Evolutionary conservation across 2,329 filamentous ascomycete species (phyloP).

Genomic region (Fusarium zealandicum): DNA sequence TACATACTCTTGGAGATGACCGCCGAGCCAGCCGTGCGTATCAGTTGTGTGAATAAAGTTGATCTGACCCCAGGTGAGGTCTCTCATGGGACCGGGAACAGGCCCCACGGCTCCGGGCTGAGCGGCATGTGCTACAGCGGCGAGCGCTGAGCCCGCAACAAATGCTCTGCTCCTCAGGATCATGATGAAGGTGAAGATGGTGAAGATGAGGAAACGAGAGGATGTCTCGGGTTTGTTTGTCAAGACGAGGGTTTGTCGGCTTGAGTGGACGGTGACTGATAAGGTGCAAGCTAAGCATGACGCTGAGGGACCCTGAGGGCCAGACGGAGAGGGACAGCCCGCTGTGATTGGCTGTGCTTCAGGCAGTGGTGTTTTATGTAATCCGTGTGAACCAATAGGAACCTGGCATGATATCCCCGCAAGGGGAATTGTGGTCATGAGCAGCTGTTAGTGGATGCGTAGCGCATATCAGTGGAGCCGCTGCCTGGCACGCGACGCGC

Average conservation of each 20-base stretch:
- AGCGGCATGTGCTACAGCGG: conserved; percentile 54
- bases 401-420: background rate
- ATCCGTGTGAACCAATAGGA: conserved; percentile 2
- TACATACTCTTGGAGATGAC: conserved; percentile 84
- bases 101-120: conserved; percentile 85
- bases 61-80: conserved; percentile 89
- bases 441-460: conserved; percentile 4
- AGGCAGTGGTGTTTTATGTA: background rate
- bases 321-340: background rate
- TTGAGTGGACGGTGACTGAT: conserved; percentile 21
- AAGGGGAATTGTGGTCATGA: conserved; percentile 24
- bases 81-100: conserved; percentile 79
- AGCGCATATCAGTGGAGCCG: conserved; percentile 28
- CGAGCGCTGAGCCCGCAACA: conserved; percentile 43
- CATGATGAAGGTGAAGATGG: conserved; percentile 16
- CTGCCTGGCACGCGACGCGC: conserved; percentile 28
- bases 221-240: conserved; percentile 9
- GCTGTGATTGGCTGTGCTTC: conserved; percentile 14
- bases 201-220: conserved; percentile 1
- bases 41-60: conserved; percentile 98
- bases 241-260: conserved; percentile 21
- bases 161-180: conserved; percentile 39
- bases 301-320: conserved; percentile 33
- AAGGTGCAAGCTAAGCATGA: conserved; percentile 29
- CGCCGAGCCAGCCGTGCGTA: conserved; percentile 94